phyloP scores from a whole-genome alignment of 2,329 filamentous ascomycete genomes.

The Neofusicoccum umdonicola region DNA sequence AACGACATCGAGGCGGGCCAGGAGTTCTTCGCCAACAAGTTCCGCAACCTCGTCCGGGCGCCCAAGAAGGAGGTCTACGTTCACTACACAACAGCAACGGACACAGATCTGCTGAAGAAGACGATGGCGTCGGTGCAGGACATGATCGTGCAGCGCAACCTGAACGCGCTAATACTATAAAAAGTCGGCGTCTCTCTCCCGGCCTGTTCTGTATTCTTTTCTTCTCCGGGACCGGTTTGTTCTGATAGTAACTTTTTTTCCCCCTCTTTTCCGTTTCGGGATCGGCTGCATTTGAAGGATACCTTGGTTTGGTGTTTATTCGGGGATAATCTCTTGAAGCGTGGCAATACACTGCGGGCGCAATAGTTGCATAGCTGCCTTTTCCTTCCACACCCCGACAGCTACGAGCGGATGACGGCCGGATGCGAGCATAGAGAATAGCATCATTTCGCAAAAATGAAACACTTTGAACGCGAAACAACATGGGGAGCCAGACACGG shows the following conservation, averaged over 20 bases:
- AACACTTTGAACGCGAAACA: not conserved
- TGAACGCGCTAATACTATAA: conserved; percentile 46
- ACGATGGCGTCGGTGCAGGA: conserved; percentile 54
- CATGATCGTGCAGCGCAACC: conserved; percentile 54
- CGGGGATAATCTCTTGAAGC: not conserved
- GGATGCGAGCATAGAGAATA: not conserved
- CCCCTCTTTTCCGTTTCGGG: not conserved
- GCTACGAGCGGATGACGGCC: conserved; percentile 11
- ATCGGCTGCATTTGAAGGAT: conserved; percentile 18
- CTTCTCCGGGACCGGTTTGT: conserved; percentile 7
- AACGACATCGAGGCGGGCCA: conserved; percentile 49
- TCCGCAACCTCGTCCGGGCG: conserved; percentile 50
- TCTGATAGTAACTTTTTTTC: not conserved
- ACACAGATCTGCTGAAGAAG: conserved; percentile 56
- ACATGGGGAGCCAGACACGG: not conserved
- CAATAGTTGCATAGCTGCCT: conserved; percentile 14
- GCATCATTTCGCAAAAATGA: conserved; percentile 5
- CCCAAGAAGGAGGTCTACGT: conserved; percentile 53
- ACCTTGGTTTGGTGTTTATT: conserved; percentile 17
- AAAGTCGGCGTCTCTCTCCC: conserved; percentile 17
- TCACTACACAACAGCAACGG: conserved; percentile 53
- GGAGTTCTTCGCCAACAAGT: conserved; percentile 52
- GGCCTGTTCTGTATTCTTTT: conserved; percentile 2
- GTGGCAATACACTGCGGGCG: conserved; percentile 10
- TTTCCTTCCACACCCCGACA: conserved; percentile 5